Base-by-base conservation (phyloP, 1,284 basidiomycete species). In the Pseudozyma thailandica region DNA sequence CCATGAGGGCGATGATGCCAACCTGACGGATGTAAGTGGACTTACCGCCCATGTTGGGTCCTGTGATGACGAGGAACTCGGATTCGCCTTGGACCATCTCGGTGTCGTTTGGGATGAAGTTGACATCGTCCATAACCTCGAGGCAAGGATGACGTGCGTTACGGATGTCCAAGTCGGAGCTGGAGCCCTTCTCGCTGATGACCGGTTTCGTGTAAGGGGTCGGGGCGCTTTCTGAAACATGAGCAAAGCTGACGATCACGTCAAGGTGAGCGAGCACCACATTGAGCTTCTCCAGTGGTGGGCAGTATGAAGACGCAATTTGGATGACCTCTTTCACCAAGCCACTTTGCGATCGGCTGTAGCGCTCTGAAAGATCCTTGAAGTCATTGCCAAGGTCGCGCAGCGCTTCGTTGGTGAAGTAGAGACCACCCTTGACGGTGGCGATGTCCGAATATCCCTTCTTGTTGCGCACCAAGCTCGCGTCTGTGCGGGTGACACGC, bases 71-170 rank as follows among this genome's bases (percentile, higher is more conserved):
- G 60, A 92, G 89, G 83, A 94, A 92, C 81, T 93, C 91, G 72
- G 90, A 92, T 73, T 90, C 86, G 55, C 87, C 90, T 88, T 72
- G 77, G 31, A 91, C 88, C 90, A 95, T 92, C 80, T 92, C 89
- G 27, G 93, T 88, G 80, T 98, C 93, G 82, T 98, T 98, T 0
- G 95, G 88, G 63, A 99, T 98, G 82, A 98, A 98, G 77, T 87
- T 90, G 50, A 98, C 87, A 44, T 95, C 95, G 53, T 98, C 94
- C 83, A 97, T 94, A 4, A 95, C 91, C 83, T 99, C 96, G 9
- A 99, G 86, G 75, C 95, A 98, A 6, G 96, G 95, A 85, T 99
- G 96, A 27, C 96, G 87, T 20, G 74, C 77, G 2, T 78, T 70
- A 25, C 53, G 53, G 28, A 82, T 50, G n/a, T 56, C 46, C 7